phyloP scores from a whole-genome alignment of 495 filamentous ascomycete species.

The Lasiosphaeria ovina region DNA sequence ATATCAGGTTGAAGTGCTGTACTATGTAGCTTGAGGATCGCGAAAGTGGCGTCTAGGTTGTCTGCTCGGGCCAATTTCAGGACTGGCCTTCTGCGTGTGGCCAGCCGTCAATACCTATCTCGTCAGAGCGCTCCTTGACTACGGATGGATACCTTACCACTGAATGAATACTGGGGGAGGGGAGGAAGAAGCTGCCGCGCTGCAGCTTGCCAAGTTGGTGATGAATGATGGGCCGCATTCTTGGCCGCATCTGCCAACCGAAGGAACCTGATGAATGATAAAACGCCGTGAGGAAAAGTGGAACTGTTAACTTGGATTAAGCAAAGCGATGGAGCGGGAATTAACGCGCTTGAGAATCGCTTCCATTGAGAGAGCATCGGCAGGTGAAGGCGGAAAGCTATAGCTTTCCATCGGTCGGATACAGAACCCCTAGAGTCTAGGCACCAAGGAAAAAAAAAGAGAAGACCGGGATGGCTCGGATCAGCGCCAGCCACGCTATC shows the following conservation, averaged over 20 bases:
- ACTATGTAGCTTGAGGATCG: background rate
- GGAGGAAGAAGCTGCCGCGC: too few species aligned
- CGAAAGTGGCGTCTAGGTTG: background rate
- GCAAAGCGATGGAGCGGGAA: background rate
- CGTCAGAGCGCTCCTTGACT: background rate
- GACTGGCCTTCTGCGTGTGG: background rate
- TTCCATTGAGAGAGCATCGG: background rate
- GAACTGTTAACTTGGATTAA: background rate
- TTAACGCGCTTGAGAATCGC: background rate
- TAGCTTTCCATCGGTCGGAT: background rate
- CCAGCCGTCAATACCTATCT: background rate
- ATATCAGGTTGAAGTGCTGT: too few species aligned
- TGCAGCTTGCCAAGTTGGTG: conserved; percentile 12
- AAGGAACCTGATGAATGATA: conserved; percentile 16
- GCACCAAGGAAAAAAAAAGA: background rate
- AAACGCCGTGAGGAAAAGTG: background rate
- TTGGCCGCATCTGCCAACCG: conserved; percentile 25
- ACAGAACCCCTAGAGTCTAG: too few species aligned
- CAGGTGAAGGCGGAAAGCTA: background rate
- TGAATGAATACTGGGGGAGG: too few species aligned
- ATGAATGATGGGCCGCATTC: conserved; percentile 22
- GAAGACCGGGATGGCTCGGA: conserved; percentile 21
- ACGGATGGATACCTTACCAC: too few species aligned
- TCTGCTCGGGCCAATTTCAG: background rate
- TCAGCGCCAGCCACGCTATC: conserved; percentile 20